Conservation (phyloP, 371 early-diverging fungal genomes). For the Syncephalastrum monosporum region DNA sequence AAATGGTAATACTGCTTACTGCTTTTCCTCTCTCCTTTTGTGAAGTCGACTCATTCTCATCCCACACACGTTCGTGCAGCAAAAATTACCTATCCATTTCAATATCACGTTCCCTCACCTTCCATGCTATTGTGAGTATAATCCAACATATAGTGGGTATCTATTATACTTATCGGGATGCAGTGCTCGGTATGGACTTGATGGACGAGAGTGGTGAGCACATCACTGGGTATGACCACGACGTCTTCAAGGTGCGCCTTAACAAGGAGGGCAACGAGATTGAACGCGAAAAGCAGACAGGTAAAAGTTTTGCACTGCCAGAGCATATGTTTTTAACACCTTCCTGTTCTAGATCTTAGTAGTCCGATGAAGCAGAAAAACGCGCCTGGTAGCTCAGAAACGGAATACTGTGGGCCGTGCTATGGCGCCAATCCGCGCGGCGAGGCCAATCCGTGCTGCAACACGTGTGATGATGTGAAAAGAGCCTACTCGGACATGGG, state of each 20-base stretch:
- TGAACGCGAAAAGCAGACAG: constrained; percentile 49
- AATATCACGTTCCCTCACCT: constrained; percentile 89
- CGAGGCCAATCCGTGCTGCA: constrained; percentile 76
- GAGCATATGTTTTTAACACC: background rate
- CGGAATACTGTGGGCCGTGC: constrained; percentile 84
- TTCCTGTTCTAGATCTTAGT: constrained; percentile 7
- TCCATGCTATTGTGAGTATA: constrained; percentile 79
- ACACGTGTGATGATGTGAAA: constrained; percentile 90
- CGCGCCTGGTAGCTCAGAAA: background rate
- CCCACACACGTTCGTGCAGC: constrained; percentile 22
- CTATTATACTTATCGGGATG: background rate
- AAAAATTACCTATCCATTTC: constrained; percentile 82
- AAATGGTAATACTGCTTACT: constrained; percentile 42
- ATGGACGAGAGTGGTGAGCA: constrained; percentile 91
- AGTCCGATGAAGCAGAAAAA: constrained; percentile 5
- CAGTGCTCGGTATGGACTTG: constrained; percentile 86
- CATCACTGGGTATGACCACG: constrained; percentile 76
- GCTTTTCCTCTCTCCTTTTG: background rate
- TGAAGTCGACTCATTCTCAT: background rate
- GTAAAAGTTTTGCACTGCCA: constrained; percentile 18
- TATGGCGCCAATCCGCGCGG: constrained; percentile 75
- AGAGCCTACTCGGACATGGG: constrained; percentile 75
- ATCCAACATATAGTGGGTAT: background rate
- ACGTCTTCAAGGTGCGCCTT: constrained; percentile 79
- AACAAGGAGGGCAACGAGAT: constrained; percentile 69